Conservation (phyloP, 2,329 filamentous ascomycete species). For the Penicillium nordicum region DNA sequence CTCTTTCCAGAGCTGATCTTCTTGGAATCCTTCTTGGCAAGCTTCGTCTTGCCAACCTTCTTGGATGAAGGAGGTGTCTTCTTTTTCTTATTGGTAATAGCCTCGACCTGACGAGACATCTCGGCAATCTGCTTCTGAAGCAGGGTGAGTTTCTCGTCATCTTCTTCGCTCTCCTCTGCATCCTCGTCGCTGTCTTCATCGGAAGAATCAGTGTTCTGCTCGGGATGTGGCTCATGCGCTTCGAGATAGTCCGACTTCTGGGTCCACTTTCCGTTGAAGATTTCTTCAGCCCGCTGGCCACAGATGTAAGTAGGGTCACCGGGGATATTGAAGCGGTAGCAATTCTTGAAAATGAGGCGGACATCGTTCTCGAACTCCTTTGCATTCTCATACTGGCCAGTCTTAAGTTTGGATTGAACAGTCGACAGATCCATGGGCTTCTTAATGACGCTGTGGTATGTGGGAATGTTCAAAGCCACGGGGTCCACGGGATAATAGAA, state of each 20-base stretch:
- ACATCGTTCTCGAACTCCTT: conserved; percentile 86
- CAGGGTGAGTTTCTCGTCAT: conserved; percentile 60
- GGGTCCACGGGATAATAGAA: conserved; percentile 88
- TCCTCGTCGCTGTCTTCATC: conserved; percentile 72
- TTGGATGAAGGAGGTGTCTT: conserved; percentile 52
- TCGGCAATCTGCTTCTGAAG: conserved; percentile 70
- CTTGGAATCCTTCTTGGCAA: conserved; percentile 39
- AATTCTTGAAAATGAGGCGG: conserved; percentile 80
- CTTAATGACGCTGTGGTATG: conserved; percentile 91
- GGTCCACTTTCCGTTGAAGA: conserved; percentile 73
- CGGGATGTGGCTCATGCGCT: conserved; percentile 65
- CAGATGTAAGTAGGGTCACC: conserved; percentile 70
- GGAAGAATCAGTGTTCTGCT: conserved; percentile 61
- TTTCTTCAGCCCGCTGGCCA: conserved; percentile 67
- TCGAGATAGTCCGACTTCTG: conserved; percentile 79
- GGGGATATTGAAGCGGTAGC: conserved; percentile 83
- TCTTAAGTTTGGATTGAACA: conserved; percentile 72
- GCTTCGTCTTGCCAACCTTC: conserved; percentile 38
- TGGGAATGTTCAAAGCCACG: conserved; percentile 87
- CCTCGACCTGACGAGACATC: conserved; percentile 64
- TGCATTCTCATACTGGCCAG: conserved; percentile 73
- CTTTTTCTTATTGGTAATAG: conserved; percentile 59
- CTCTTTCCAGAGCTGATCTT: conserved; percentile 48
- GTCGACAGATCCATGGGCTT: conserved; percentile 92
- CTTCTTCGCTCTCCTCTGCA: conserved; percentile 63